Conservation (phyloP, 805 yeast genomes). For the Wickerhamiella alocasiicola region DNA sequence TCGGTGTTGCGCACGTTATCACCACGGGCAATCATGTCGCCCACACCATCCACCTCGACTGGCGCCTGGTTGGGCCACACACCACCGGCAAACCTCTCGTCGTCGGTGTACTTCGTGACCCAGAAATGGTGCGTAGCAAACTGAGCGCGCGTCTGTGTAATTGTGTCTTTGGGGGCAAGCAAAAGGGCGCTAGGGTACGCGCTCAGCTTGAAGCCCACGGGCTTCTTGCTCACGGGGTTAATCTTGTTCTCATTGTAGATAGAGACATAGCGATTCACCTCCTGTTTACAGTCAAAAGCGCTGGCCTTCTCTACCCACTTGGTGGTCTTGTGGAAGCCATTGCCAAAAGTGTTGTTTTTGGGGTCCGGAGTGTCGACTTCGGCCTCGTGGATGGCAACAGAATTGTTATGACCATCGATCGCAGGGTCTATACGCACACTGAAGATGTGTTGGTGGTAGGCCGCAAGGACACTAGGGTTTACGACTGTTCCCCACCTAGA, state of each 20-base stretch:
- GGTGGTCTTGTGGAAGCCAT: conserved; percentile 57
- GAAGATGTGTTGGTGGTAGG: conserved; percentile 72
- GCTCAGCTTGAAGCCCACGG: conserved; percentile 62
- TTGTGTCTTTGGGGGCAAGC: conserved; percentile 49
- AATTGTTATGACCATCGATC: conserved; percentile 64
- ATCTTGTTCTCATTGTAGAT: conserved; percentile 60
- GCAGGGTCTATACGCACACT: conserved; percentile 75
- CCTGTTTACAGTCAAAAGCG: conserved; percentile 57
- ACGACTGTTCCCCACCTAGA: conserved; percentile 61
- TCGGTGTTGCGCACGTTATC: conserved; percentile 64
- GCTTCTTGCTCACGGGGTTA: conserved; percentile 54
- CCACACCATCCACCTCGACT: conserved; percentile 40
- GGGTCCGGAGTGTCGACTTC: conserved; percentile 46
- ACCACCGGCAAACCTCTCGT: conserved; percentile 67
- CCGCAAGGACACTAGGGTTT: conserved; percentile 71
- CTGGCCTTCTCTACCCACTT: conserved; percentile 60
- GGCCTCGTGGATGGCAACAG: conserved; percentile 62
- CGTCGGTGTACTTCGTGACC: conserved; percentile 67
- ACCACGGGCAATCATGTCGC: conserved; percentile 20
- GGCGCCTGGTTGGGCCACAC: conserved; percentile 75
- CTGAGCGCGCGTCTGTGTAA: conserved; percentile 55
- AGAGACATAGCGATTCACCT: conserved; percentile 60
- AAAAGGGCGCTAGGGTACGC: conserved; percentile 70
- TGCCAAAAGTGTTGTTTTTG: conserved; percentile 49
- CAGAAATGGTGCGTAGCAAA: conserved; percentile 68